Conservation (phyloP, 2,329 filamentous ascomycete species). For the Pseudocercospora musae region DNA sequence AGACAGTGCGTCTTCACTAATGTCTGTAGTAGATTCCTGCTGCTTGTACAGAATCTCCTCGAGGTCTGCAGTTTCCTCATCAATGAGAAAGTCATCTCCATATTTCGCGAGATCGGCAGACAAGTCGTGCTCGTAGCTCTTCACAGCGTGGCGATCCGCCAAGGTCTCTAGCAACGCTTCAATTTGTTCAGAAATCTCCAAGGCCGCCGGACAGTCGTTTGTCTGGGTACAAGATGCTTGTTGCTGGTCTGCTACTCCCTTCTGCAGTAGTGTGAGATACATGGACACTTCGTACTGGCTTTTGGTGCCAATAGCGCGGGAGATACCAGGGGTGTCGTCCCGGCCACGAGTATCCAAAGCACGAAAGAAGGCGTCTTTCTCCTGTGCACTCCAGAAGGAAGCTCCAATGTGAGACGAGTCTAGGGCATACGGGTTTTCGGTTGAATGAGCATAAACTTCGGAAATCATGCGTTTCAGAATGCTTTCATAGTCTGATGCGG, state of each 20-base stretch:
- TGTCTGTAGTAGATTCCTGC: slow-evolving; percentile 25
- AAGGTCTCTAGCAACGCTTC: slow-evolving; percentile 63
- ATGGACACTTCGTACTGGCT: slow-evolving; percentile 68
- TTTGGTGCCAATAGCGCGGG: slow-evolving; percentile 65
- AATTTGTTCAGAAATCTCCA: slow-evolving; percentile 67
- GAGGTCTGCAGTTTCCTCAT: slow-evolving; percentile 36
- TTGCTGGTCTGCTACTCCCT: slow-evolving; percentile 41
- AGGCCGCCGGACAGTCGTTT: slow-evolving; percentile 64
- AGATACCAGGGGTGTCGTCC: slow-evolving; percentile 61
- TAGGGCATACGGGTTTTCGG: background rate
- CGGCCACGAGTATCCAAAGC: slow-evolving; percentile 62
- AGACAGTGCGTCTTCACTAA: slow-evolving; percentile 11
- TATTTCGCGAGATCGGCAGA: slow-evolving; percentile 58
- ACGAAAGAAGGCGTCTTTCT: slow-evolving; percentile 70
- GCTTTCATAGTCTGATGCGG: slow-evolving; percentile 40
- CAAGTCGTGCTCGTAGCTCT: slow-evolving; percentile 63
- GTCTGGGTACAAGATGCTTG: slow-evolving; percentile 35
- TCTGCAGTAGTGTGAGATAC: slow-evolving; percentile 63
- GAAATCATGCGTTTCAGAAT: slow-evolving; percentile 57
- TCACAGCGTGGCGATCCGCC: slow-evolving; percentile 62
- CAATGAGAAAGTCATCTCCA: slow-evolving; percentile 65
- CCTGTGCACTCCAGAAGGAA: slow-evolving; percentile 64
- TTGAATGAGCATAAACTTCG: slow-evolving; percentile 34
- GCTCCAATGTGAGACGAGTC: slow-evolving; percentile 62
- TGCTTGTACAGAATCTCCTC: slow-evolving; percentile 28